Evolutionary conservation across 768 basidiomycete species (phyloP).

Genomic region (Sistotremastrum niveocremeum): DNA sequence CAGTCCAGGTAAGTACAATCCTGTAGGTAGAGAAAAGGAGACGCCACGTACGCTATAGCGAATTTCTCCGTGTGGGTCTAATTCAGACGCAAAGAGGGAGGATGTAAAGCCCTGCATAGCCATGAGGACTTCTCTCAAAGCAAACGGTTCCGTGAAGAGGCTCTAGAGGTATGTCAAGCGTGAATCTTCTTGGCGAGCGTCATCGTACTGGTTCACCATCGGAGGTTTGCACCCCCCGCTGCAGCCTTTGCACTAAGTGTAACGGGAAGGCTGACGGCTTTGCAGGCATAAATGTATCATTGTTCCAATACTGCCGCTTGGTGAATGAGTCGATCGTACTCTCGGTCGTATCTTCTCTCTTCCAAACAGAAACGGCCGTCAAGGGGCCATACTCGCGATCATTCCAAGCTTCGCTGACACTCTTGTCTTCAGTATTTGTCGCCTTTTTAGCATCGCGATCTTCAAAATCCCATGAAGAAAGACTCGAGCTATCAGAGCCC

Average conservation of each 20-base stretch:
- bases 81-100: slow-evolving; percentile 30
- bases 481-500: no score
- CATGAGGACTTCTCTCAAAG: slow-evolving; percentile 65
- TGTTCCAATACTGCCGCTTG: neutral
- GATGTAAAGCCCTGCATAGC: slow-evolving; percentile 61
- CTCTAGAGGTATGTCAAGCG: slow-evolving; percentile 24
- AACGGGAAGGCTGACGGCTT: no score
- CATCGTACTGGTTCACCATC: neutral
- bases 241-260: neutral
- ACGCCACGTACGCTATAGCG: slow-evolving; percentile 11
- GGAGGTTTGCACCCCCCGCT: no score
- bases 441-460: no score
- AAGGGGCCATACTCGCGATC: no score
- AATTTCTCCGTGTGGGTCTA: slow-evolving; percentile 19
- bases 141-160: slow-evolving; percentile 62
- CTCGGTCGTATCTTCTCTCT: no score
- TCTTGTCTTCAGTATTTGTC: no score
- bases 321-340: no score
- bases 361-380: no score
- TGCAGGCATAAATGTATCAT: neutral
- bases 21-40: neutral
- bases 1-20: slow-evolving; percentile 14
- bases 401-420: no score
- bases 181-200: neutral
- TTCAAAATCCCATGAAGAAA: no score